A percentile compares a stretch with the other conserved stretches of the same genome.
Conservation (phyloP, 2,329 filamentous ascomycete species). For the Curvularia hawaiiensis region DNA sequence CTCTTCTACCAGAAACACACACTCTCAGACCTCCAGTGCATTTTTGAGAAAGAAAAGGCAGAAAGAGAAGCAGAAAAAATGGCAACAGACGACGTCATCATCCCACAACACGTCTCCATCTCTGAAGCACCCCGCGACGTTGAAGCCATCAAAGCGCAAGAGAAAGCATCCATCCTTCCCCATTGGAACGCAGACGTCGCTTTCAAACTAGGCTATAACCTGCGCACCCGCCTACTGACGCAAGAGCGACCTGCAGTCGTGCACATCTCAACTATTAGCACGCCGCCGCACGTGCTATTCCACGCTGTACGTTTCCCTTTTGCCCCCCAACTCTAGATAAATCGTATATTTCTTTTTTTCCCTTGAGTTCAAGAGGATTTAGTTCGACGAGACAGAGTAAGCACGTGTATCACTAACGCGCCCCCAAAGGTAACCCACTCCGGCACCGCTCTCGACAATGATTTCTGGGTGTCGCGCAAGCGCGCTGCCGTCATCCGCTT, state of each 20-base stretch:
- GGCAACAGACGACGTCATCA: constrained; percentile 17
- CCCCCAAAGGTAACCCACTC: constrained; percentile 56
- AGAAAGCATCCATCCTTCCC: constrained; percentile 48
- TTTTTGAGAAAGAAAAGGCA: too few species aligned
- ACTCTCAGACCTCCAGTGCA: too few species aligned
- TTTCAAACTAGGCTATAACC: constrained; percentile 65
- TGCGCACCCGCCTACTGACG: constrained; percentile 64
- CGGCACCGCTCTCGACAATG: constrained; percentile 72
- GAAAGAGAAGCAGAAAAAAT: not conserved
- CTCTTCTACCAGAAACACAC: not conserved
- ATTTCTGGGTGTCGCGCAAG: constrained; percentile 68
- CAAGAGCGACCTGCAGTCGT: constrained; percentile 62
- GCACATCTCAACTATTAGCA: constrained; percentile 64
- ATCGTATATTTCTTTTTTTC: too few species aligned
- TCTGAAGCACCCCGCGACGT: constrained; percentile 40
- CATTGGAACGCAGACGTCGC: constrained; percentile 66
- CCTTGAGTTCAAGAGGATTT: too few species aligned
- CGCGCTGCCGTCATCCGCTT: constrained; percentile 73
- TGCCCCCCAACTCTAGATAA: too few species aligned
- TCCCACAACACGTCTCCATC: constrained; percentile 31
- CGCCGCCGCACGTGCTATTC: constrained; percentile 65
- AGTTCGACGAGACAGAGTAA: too few species aligned
- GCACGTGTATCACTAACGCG: too few species aligned
- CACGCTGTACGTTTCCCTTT: constrained; percentile 57
- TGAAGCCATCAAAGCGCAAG: constrained; percentile 46